Conservation (phyloP, 2,329 filamentous ascomycete species). For the Aspergillus versicolor region DNA sequence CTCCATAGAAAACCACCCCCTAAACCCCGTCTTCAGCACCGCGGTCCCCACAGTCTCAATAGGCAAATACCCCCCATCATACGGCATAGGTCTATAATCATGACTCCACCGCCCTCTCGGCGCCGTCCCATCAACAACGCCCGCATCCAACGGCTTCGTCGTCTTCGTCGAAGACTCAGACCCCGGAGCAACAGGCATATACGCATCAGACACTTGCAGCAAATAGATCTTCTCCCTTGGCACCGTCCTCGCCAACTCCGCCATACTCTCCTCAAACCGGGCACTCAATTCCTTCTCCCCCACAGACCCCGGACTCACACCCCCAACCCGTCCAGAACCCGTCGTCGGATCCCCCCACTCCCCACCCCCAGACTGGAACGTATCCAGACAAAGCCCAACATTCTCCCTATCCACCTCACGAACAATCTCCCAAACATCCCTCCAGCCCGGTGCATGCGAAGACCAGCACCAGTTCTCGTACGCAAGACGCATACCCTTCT, state of each 20-base stretch:
- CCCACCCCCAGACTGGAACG: constrained; percentile 71
- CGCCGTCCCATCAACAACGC: constrained; percentile 55
- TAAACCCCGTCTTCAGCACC: constrained; percentile 66
- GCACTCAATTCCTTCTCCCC: constrained; percentile 45
- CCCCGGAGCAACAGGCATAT: constrained; percentile 48
- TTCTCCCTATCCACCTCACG: constrained; percentile 62
- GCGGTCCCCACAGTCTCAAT: constrained; percentile 64
- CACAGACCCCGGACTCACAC: constrained; percentile 30
- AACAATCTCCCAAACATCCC: constrained; percentile 68
- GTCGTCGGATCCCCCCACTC: constrained; percentile 74
- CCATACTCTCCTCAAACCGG: constrained; percentile 55
- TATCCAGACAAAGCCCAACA: constrained; percentile 73
- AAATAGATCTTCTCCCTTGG: constrained; percentile 71
- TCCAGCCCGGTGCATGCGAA: constrained; percentile 67
- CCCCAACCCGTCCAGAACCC: constrained; percentile 57
- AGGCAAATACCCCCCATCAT: constrained; percentile 69
- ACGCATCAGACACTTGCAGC: constrained; percentile 73
- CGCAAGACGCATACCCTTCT: constrained; percentile 58
- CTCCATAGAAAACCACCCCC: constrained; percentile 67
- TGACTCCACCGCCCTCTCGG: constrained; percentile 67
- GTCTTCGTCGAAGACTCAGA: no score
- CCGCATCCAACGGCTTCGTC: constrained; percentile 51
- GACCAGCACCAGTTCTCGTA: constrained; percentile 87
- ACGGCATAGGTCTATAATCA: constrained; percentile 67
- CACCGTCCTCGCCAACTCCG: constrained; percentile 56